A percentile compares a stretch with the other conserved stretches of the same genome.
phyloP scores from a whole-genome alignment of 768 basidiomycete genomes.

The Suillus subaureus region DNA sequence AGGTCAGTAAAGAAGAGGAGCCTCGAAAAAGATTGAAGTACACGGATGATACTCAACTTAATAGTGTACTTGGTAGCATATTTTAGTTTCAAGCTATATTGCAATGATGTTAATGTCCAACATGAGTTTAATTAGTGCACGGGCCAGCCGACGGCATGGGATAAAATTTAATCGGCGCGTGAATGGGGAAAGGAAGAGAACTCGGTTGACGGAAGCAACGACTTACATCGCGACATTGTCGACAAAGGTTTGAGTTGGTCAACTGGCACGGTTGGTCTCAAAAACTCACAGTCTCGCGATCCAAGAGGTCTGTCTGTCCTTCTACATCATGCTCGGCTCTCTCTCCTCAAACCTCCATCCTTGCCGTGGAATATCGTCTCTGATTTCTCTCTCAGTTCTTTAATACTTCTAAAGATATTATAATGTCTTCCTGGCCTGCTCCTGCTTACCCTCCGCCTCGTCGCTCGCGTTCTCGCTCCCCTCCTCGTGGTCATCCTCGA shows the following conservation, averaged over 20 bases:
- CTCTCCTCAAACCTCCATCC: constrained; percentile 60
- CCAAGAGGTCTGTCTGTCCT: constrained; percentile 95
- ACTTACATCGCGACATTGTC: constrained; percentile 61
- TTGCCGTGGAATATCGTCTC: constrained; percentile 49
- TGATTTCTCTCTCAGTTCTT: constrained; percentile 49
- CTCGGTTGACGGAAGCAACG: constrained; percentile 15
- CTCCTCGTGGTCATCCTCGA: constrained; percentile 54
- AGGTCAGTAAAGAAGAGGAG: constrained; percentile 14
- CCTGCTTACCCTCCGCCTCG: constrained; percentile 70
- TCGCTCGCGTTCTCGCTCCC: constrained; percentile 85
- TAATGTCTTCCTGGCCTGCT: constrained; percentile 79
- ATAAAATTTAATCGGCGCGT: constrained; percentile 27
- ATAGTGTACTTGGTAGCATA: constrained; percentile 50
- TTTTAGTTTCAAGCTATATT: constrained; percentile 39
- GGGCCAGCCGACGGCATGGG: constrained; percentile 15
- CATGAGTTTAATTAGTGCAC: constrained; percentile 11
- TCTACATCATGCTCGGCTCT: constrained; percentile 83
- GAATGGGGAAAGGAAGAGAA: constrained; percentile 20
- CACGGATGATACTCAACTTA: constrained; percentile 30
- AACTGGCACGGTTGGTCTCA: constrained; percentile 31
- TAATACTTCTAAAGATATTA: constrained; percentile 35
- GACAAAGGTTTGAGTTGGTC: constrained; percentile 41
- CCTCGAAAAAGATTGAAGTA: constrained; percentile 17
- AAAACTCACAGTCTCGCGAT: constrained; percentile 46
- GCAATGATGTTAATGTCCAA: constrained; percentile 5